These are phyloP conservation scores for Triadica sebifera DNA, from an alignment of 345 rosid species.

Conservation along the genomic window DNA sequence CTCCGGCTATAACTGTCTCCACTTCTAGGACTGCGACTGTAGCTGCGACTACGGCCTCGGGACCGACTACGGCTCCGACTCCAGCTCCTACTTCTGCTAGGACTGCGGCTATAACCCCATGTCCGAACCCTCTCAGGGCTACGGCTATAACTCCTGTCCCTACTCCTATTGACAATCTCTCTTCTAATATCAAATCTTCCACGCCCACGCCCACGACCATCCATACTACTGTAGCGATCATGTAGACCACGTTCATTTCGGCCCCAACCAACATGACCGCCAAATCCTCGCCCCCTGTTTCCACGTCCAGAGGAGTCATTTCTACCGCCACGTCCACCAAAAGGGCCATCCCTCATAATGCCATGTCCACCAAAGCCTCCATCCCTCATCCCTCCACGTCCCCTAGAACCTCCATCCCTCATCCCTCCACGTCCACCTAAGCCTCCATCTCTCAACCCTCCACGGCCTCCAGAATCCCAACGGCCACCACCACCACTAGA, in stretches of 20 bases:
- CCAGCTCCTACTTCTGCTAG: no score
- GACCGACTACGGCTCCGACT: no score
- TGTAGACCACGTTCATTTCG: slow-evolving; percentile 55
- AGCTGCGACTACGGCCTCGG: slow-evolving; percentile 32
- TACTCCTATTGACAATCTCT: no score
- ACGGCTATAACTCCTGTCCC: no score
- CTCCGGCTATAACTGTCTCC: slow-evolving; percentile 21
- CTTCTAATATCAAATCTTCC: no score
- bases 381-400: slow-evolving; percentile 31
- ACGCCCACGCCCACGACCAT: no score
- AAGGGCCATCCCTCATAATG: slow-evolving; percentile 73
- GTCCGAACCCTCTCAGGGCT: no score
- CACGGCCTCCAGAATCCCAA: slow-evolving; percentile 29
- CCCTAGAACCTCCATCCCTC: slow-evolving; percentile 23
- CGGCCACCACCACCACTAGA: slow-evolving; percentile 31
- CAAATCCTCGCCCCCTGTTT: slow-evolving; percentile 61
- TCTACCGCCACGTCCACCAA: slow-evolving; percentile 36
- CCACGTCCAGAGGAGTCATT: slow-evolving; percentile 57
- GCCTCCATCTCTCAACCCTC: slow-evolving; percentile 26
- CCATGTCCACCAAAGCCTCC: slow-evolving; percentile 40
- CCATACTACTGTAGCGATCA: slow-evolving; percentile 57
- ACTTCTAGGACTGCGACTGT: slow-evolving; percentile 40
- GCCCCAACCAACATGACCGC: slow-evolving; percentile 50
- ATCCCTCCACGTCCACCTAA: slow-evolving; percentile 21
- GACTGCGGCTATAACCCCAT: no score